Conservation (phyloP, 2,329 filamentous ascomycete species). For the Pseudogymnoascus destructans region DNA sequence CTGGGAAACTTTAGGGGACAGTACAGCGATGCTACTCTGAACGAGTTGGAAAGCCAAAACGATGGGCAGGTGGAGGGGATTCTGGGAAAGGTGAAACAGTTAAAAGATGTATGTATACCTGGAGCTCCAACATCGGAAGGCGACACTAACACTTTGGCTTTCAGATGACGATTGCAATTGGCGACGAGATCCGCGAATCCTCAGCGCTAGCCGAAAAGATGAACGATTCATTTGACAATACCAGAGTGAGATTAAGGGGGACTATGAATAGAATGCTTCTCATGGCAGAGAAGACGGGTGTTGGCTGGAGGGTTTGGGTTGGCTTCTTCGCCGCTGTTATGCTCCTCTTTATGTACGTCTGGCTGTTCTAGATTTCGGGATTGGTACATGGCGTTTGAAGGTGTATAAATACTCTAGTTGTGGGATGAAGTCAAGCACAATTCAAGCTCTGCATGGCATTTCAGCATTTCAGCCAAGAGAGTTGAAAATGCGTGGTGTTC, state of each 20-base stretch:
- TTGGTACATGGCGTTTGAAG: constrained; percentile 8
- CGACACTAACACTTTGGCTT: constrained; percentile 6
- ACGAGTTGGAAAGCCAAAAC: constrained; percentile 92
- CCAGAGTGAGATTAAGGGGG: constrained; percentile 64
- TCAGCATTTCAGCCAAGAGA: not conserved
- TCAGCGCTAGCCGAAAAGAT: constrained; percentile 84
- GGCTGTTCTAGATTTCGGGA: constrained; percentile 52
- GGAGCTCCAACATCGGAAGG: not conserved
- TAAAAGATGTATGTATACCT: constrained; percentile 62
- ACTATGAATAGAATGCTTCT: constrained; percentile 96
- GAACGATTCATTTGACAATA: constrained; percentile 87
- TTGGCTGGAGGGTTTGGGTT: constrained; percentile 91
- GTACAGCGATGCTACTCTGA: constrained; percentile 82
- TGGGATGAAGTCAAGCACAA: not conserved
- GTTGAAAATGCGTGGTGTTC: constrained; percentile 1
- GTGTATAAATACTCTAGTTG: constrained; percentile 2
- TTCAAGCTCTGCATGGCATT: not conserved
- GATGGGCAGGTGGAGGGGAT: constrained; percentile 84
- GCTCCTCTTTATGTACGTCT: constrained; percentile 80
- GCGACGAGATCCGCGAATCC: constrained; percentile 86
- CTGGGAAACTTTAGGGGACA: constrained; percentile 49
- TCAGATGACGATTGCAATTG: constrained; percentile 82
- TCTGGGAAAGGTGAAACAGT: constrained; percentile 71
- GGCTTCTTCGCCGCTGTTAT: constrained; percentile 75
- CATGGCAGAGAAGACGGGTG: constrained; percentile 90